phyloP scores from a whole-genome alignment of 2,329 filamentous ascomycete species.

The Geoglossum cookeanum region DNA sequence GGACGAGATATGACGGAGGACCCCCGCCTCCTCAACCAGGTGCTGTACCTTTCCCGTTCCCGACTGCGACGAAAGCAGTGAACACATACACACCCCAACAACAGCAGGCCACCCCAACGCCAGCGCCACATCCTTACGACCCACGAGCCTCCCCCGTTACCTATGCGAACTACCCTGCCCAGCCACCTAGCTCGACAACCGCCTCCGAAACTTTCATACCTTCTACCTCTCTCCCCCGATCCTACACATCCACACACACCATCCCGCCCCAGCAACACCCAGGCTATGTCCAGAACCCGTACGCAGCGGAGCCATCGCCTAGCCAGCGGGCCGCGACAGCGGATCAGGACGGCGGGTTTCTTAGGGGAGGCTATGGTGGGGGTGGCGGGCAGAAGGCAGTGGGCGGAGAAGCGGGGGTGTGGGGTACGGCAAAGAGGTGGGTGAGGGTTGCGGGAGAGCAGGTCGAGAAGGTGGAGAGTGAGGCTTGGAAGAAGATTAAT shows the following conservation, averaged over 20 bases:
- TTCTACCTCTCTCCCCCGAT: slow-evolving; percentile 3
- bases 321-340: slow-evolving; percentile 15
- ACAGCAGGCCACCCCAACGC: slow-evolving; percentile 20
- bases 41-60: slow-evolving; percentile 18
- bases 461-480: slow-evolving; percentile 25
- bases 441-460: slow-evolving; percentile 21
- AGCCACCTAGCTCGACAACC: not conserved
- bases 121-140: slow-evolving; percentile 16
- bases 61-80: slow-evolving; percentile 11
- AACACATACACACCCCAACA: slow-evolving; percentile 14
- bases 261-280: slow-evolving; percentile 10
- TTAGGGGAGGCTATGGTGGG: slow-evolving; percentile 11
- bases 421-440: slow-evolving; percentile 25
- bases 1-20: slow-evolving; percentile 12
- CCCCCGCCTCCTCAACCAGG: slow-evolving; percentile 25
- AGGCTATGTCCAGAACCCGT: slow-evolving; percentile 28
- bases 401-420: slow-evolving; percentile 14
- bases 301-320: slow-evolving; percentile 23
- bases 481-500: slow-evolving; percentile 24
- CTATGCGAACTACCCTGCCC: slow-evolving; percentile 8
- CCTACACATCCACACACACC: slow-evolving; percentile 13
- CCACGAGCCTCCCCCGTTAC: slow-evolving; percentile 10
- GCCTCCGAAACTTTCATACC: slow-evolving; percentile 13
- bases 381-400: slow-evolving; percentile 10
- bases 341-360: slow-evolving; percentile 6